These are phyloP conservation scores for Sphagnurus paluster DNA, from an alignment of 1,284 basidiomycete genomes.

Conservation along the genomic window DNA sequence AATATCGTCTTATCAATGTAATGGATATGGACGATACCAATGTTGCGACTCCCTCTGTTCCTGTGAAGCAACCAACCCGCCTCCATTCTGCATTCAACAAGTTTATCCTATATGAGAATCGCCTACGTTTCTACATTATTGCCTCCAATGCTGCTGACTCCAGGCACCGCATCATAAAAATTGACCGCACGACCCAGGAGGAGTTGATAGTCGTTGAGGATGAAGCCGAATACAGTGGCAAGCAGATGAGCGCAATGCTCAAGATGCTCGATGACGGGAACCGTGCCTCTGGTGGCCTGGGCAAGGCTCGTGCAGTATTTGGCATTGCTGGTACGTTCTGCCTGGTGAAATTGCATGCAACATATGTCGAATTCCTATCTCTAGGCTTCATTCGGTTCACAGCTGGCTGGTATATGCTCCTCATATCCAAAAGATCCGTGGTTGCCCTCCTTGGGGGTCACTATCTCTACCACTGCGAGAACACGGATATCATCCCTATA, in stretches of 20 bases:
- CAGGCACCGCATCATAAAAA: constrained; percentile 87
- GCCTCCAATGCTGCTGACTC: constrained; percentile 85
- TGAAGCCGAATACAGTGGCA: constrained; percentile 82
- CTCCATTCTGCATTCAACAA: constrained; percentile 67
- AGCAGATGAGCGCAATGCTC: constrained; percentile 87
- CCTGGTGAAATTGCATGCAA: not conserved
- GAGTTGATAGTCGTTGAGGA: constrained; percentile 83
- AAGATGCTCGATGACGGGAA: constrained; percentile 97
- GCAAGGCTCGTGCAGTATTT: constrained; percentile 80
- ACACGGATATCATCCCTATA: constrained; percentile 82
- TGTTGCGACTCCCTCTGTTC: not conserved
- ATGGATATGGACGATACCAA: too few relatives aligned
- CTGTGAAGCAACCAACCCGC: constrained; percentile 1
- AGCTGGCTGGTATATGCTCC: constrained; percentile 89
- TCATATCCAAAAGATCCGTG: constrained; percentile 88
- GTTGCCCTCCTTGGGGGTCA: constrained; percentile 96
- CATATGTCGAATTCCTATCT: not conserved
- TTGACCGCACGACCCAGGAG: constrained; percentile 81
- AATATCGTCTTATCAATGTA: too few relatives aligned
- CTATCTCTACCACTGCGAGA: constrained; percentile 97
- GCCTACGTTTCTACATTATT: constrained; percentile 84
- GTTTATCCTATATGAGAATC: constrained; percentile 90
- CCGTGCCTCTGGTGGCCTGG: constrained; percentile 83
- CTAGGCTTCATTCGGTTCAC: constrained; percentile 89
- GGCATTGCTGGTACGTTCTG: constrained; percentile 65